These are phyloP conservation scores for Excoecaria cochinchinensis DNA, from an alignment of 345 rosid species.

Conservation along the genomic window DNA sequence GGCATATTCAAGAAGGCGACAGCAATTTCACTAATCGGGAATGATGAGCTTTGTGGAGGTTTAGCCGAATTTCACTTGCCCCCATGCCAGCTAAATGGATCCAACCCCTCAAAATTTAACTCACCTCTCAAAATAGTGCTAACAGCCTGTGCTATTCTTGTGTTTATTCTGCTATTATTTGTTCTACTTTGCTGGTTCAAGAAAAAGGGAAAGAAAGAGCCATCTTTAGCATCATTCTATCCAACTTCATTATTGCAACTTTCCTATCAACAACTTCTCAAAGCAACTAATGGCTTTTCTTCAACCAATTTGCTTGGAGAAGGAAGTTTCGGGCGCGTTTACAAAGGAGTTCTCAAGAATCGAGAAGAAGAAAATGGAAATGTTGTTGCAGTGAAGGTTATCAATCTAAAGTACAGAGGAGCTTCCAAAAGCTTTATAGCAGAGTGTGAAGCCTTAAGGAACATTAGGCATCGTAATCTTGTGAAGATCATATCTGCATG, in stretches of 20 bases:
- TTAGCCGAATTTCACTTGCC: too few species aligned
- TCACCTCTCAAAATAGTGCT: not conserved
- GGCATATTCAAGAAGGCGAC: too few species aligned
- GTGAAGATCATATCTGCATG: not conserved
- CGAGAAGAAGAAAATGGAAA: not conserved
- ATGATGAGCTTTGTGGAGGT: too few species aligned
- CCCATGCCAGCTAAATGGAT: too few species aligned
- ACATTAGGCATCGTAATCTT: slow-evolving; percentile 2
- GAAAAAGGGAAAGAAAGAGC: slow-evolving; percentile 4
- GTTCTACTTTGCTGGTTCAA: not conserved
- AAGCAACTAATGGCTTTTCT: slow-evolving; percentile 30
- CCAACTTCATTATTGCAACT: not conserved
- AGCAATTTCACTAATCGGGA: too few species aligned
- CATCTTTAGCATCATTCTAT: not conserved
- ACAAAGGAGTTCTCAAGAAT: not conserved
- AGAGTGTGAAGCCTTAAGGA: not conserved
- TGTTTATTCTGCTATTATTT: not conserved
- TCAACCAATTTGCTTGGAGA: slow-evolving; percentile 22
- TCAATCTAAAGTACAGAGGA: not conserved
- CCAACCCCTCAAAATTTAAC: too few species aligned
- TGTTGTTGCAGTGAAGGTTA: not conserved
- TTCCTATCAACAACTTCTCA: slow-evolving; percentile 26
- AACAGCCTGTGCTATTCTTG: not conserved
- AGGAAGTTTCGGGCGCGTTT: slow-evolving; percentile 28
- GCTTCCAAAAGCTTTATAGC: not conserved